phyloP scores from a whole-genome alignment of 371 early-diverging fungal species.

The Apophysomyces trapeziformis region DNA sequence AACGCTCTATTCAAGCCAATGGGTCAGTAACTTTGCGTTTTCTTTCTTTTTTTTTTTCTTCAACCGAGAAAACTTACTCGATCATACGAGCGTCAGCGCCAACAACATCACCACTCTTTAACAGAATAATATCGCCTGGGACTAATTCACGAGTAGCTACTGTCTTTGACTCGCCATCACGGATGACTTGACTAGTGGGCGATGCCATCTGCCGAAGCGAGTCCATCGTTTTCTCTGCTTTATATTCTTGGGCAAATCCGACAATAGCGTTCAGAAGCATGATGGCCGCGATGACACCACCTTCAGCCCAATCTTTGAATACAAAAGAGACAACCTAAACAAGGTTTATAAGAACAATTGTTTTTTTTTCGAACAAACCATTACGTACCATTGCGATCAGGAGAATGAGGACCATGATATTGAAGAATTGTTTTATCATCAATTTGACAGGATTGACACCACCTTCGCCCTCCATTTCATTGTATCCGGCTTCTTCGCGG shows the following conservation, averaged over 20 bases:
- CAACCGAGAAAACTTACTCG: constrained; percentile 50
- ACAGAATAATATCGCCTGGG: constrained; percentile 86
- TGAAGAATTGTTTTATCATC: constrained; percentile 75
- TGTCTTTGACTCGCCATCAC: constrained; percentile 73
- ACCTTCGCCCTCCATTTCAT: constrained; percentile 74
- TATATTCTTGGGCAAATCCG: constrained; percentile 88
- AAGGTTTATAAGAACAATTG: background rate
- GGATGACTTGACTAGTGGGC: constrained; percentile 72
- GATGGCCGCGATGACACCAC: constrained; percentile 73
- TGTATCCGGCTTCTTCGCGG: constrained; percentile 63
- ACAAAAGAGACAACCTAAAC: constrained; percentile 60
- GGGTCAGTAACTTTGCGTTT: background rate
- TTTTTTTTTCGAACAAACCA: background rate
- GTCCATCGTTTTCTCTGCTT: constrained; percentile 89
- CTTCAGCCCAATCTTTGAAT: constrained; percentile 70
- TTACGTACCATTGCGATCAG: constrained; percentile 67
- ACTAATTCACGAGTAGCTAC: constrained; percentile 79
- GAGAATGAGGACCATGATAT: constrained; percentile 84
- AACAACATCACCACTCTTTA: constrained; percentile 91
- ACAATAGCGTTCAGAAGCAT: constrained; percentile 81
- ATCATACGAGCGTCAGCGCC: constrained; percentile 91
- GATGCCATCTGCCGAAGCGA: constrained; percentile 84
- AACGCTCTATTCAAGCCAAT: constrained; percentile 40
- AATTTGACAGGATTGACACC: constrained; percentile 68
- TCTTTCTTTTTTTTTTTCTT: too few species aligned